These are phyloP conservation scores for Pelargonium exstipulatum DNA, from an alignment of 441 rosid species.

Conservation along the genomic window DNA sequence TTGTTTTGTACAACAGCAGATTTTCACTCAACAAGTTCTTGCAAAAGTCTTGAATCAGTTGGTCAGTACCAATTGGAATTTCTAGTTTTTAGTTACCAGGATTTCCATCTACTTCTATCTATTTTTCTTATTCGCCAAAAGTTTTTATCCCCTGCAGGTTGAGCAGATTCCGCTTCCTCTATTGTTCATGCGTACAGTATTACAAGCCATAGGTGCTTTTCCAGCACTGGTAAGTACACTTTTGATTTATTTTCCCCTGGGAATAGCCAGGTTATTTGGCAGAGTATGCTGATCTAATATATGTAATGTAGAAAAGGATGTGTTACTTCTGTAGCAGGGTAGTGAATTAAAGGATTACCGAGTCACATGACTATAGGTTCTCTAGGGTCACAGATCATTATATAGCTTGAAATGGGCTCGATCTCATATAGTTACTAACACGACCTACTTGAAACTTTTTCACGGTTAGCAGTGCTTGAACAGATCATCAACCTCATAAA, in stretches of 20 bases:
- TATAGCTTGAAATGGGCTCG: neutral
- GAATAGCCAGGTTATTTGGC: neutral
- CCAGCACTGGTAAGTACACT: constrained; percentile 66
- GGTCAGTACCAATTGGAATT: constrained; percentile 45
- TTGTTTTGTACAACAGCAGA: constrained; percentile 85
- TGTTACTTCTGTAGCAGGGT: neutral
- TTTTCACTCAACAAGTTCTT: constrained; percentile 90
- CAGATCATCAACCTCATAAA: neutral
- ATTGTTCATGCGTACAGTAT: constrained; percentile 96
- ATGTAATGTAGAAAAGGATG: neutral
- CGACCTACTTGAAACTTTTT: neutral
- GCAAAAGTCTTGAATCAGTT: constrained; percentile 96
- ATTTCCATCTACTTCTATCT: constrained; percentile 16
- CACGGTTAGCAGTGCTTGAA: neutral
- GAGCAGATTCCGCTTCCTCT: constrained; percentile 97
- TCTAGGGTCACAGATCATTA: neutral
- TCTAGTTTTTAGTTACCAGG: constrained; percentile 14
- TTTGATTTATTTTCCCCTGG: too few species aligned
- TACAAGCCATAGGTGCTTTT: constrained; percentile 95
- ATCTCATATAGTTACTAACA: neutral
- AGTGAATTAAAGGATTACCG: neutral
- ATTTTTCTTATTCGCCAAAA: constrained; percentile 16
- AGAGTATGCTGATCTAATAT: neutral
- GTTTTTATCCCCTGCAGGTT: constrained; percentile 50
- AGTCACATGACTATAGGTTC: neutral